These are phyloP conservation scores for Termitomyces sp. DNA, from an alignment of 768 basidiomycete genomes.

Conservation along the genomic window DNA sequence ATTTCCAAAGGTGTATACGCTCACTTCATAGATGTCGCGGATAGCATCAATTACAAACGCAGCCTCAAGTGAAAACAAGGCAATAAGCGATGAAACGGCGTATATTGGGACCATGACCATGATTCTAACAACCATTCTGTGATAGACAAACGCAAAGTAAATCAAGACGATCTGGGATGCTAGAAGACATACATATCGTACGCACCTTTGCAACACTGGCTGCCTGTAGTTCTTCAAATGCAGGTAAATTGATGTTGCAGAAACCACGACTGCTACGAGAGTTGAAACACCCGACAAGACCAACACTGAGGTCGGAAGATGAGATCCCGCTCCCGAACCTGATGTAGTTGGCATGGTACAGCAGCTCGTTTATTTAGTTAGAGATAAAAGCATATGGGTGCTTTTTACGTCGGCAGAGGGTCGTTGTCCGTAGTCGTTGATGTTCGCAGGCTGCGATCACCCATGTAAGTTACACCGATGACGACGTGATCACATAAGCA, in stretches of 20 bases:
- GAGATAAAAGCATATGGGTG: neutral
- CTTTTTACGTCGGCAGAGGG: neutral
- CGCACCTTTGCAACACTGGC: slow-evolving; percentile 72
- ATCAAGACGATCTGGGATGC: neutral
- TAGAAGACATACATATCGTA: neutral
- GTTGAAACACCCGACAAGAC: slow-evolving; percentile 59
- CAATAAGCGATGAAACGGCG: slow-evolving; percentile 85
- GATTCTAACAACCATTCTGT: slow-evolving; percentile 87
- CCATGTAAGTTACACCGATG: neutral
- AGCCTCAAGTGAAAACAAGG: slow-evolving; percentile 88
- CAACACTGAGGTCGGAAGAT: slow-evolving; percentile 53
- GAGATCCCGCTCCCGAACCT: slow-evolving; percentile 51
- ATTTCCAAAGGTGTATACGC: slow-evolving; percentile 12
- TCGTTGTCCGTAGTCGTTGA: neutral
- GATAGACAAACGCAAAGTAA: neutral
- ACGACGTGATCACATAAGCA: neutral
- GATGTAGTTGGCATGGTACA: slow-evolving; percentile 10
- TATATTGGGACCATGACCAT: slow-evolving; percentile 98
- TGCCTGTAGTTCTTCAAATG: slow-evolving; percentile 87
- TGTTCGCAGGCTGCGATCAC: slow-evolving; percentile 1
- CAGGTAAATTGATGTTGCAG: slow-evolving; percentile 67
- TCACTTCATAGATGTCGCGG: slow-evolving; percentile 93
- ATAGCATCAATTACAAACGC: slow-evolving; percentile 96
- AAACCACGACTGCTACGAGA: slow-evolving; percentile 64
- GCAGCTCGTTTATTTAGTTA: neutral